Evolutionary conservation across 352 stramenopile species (phyloP).

Genomic region (Pythium biforme): DNA sequence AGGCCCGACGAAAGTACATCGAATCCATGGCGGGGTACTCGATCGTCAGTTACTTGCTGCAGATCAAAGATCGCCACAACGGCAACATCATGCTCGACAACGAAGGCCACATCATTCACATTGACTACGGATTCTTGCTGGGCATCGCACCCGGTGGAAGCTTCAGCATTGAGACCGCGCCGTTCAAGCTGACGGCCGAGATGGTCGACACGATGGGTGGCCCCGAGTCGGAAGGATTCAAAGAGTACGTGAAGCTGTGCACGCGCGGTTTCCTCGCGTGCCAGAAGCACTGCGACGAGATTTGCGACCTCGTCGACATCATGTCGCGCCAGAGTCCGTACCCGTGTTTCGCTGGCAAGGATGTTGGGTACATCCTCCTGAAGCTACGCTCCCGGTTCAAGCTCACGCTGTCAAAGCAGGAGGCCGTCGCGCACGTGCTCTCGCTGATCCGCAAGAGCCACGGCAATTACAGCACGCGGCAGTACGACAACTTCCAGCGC

Average conservation of each 20-base stretch:
- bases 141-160: conserved; percentile 98
- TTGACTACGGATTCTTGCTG: conserved; percentile 99
- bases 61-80: conserved; percentile 99
- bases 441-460: conserved; percentile 91
- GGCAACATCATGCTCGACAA: conserved; percentile 99
- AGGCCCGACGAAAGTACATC: conserved; percentile 96
- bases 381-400: conserved; percentile 88
- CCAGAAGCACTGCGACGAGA: conserved; percentile 94
- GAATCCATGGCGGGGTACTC: conserved; percentile 97
- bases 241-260: conserved; percentile 97
- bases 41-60: conserved; percentile 97
- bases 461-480: conserved; percentile 90
- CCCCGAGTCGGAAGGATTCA: conserved; percentile 88
- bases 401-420: conserved; percentile 81
- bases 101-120: conserved; percentile 98
- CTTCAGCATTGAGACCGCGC: conserved; percentile 98
- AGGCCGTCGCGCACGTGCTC: conserved; percentile 89
- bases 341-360: conserved; percentile 92
- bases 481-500: conserved; percentile 95
- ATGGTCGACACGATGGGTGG: conserved; percentile 98
- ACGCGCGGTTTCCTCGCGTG: conserved; percentile 97
- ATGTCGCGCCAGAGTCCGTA: conserved; percentile 96
- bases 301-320: conserved; percentile 97
- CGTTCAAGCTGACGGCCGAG: conserved; percentile 99
- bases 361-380: conserved; percentile 83